These are phyloP conservation scores for Tylopilus felleus DNA, from an alignment of 768 basidiomycete genomes.

Conservation along the genomic window DNA sequence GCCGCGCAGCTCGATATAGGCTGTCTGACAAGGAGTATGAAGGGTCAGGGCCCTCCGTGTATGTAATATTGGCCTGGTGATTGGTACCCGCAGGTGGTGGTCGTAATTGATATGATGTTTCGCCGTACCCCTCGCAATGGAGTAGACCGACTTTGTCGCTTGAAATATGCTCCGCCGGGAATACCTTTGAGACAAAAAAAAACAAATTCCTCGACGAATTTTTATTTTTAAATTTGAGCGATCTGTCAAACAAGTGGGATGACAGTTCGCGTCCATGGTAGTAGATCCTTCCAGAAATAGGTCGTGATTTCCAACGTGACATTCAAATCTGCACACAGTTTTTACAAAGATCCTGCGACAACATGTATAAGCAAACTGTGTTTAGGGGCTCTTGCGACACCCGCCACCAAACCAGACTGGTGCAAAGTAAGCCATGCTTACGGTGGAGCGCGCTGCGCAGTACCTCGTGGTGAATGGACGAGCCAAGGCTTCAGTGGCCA, in stretches of 20 bases:
- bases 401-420: not conserved
- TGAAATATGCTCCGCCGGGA: not conserved
- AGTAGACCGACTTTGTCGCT: not conserved
- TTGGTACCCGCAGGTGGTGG: not conserved
- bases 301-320: slow-evolving; percentile 15
- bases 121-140: not conserved
- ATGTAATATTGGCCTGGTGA: not conserved
- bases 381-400: not conserved
- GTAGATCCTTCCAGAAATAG: slow-evolving; percentile 16
- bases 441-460: not conserved
- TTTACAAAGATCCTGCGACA: not conserved
- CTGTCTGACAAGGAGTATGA: not conserved
- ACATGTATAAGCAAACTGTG: not conserved
- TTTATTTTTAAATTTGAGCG: not conserved
- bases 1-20: slow-evolving; percentile 7
- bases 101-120: not conserved
- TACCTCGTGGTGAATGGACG: not conserved
- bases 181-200: not conserved
- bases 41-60: too few species aligned
- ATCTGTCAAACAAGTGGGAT: not conserved
- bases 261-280: slow-evolving; percentile 12
- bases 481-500: not conserved
- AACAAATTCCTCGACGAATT: not conserved
- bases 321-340: slow-evolving; percentile 9
- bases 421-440: too few species aligned